Evolutionary conservation across 2,329 filamentous ascomycete species (phyloP), one percentile per base, ranked within the genome.

Genomic region (Elsinoe arachidis): DNA sequence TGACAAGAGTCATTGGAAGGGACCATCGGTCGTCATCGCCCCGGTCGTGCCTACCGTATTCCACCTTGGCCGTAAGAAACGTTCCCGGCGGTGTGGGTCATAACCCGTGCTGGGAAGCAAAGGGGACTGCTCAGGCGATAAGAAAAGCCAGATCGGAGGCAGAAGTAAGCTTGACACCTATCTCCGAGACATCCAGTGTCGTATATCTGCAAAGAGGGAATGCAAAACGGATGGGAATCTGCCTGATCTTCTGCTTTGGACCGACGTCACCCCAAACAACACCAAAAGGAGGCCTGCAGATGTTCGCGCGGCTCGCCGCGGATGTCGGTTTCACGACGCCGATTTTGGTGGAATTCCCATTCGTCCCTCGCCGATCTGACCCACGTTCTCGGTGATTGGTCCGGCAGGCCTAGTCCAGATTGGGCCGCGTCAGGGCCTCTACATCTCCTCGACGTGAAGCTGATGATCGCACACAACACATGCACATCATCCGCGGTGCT

Each of bases 231-330:
- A 30, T 30, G 26, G 26, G 26, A 30, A 9, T 30, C 26, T 30
- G 7, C 26, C 26, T 30, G 26, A 30, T 30, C 26, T 30, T 30
- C 26, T 30, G 26, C 26, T 30, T 30, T 9, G 5, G 26, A 30
- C 17, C 46, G 30, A 51, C 46, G 46, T 51, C 46, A 34, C 46
- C 21, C 21, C 21, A 46, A 30, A 46, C 19, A 23, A 11, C 12
- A 30, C 17, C 17, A 46, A 46, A 46, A 26, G 15, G 26, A 34
- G 39, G 15, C 49, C 49, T 53, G 46, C 46, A 51, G 46, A 15
- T 51, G 46, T 37, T 51, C 46, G 12, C 46, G 26, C 49, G 49
- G 49, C 49, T 53, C 33, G 33, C 12, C 33, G 49, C 49, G 49
- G 49, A 53, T 53, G 49, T 34, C 49, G 34, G 26, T 30, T 53